Conservation (phyloP, 2,329 filamentous ascomycete genomes). For the Podosphaera xanthii region DNA sequence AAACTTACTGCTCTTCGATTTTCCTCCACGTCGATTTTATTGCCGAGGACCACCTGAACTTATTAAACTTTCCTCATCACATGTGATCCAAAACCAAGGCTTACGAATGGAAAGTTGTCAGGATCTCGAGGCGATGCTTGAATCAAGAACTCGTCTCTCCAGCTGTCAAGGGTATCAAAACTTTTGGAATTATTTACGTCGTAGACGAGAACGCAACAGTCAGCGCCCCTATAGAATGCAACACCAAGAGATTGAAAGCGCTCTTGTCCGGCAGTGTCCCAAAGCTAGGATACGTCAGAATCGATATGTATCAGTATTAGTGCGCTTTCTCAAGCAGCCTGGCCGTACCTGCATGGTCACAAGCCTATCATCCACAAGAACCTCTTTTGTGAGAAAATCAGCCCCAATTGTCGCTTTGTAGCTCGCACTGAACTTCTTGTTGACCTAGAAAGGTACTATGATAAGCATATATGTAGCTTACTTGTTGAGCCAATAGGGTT, state of each 20-base stretch:
- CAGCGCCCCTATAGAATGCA: constrained; percentile 89
- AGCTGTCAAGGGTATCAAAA: constrained; percentile 94
- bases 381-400: constrained; percentile 95
- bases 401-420: constrained; percentile 99
- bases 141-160: constrained; percentile 94
- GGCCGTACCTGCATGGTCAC: constrained; percentile 81
- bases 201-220: constrained; percentile 94
- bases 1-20: constrained; percentile 66
- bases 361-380: constrained; percentile 85
- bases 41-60: constrained; percentile 67
- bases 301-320: background rate
- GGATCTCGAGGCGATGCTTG: constrained; percentile 92
- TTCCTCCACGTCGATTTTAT: constrained; percentile 98
- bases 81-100: constrained; percentile 15
- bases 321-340: background rate
- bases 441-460: constrained; percentile 42
- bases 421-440: constrained; percentile 99
- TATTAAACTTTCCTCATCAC: constrained; percentile 1
- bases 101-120: constrained; percentile 90
- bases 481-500: background rate
- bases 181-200: constrained; percentile 99
- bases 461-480: background rate
- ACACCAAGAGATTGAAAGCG: constrained; percentile 93
- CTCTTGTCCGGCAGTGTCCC: constrained; percentile 95
- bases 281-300: constrained; percentile 42